Evolutionary conservation across 352 stramenopile genomes (phyloP).

Genomic region (Globisporangium mamillatum): DNA sequence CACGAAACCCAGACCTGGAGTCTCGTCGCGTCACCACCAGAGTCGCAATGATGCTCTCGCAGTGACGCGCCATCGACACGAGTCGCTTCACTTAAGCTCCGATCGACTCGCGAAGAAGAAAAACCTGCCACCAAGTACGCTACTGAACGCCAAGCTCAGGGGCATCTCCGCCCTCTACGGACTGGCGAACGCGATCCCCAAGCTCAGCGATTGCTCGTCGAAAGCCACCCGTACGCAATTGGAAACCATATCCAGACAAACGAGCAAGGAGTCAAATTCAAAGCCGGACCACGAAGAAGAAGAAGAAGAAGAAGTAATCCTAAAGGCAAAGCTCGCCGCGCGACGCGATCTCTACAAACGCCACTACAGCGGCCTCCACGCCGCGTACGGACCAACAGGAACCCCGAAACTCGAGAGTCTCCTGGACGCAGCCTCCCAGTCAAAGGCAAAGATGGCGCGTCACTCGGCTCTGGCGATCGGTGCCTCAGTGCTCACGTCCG

Average conservation of each 20-base stretch:
- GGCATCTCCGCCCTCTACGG: slow-evolving; percentile 33
- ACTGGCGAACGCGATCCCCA: slow-evolving; percentile 22
- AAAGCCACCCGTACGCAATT: slow-evolving; percentile 6
- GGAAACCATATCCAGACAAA: slow-evolving; percentile 10
- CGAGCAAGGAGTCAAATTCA: background rate
- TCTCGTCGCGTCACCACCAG: background rate
- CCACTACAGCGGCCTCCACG: slow-evolving; percentile 43
- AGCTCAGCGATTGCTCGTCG: slow-evolving; percentile 25
- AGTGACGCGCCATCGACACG: slow-evolving; percentile 34
- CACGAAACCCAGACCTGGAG: background rate
- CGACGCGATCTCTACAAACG: slow-evolving; percentile 43
- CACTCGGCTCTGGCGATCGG: slow-evolving; percentile 39
- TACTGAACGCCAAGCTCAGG: slow-evolving; percentile 31
- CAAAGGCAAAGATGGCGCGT: slow-evolving; percentile 23
- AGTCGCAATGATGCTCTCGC: background rate
- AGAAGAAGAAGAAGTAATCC: slow-evolving; percentile 9
- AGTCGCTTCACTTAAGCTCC: background rate
- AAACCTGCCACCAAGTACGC: slow-evolving; percentile 6
- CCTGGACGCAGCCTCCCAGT: slow-evolving; percentile 44
- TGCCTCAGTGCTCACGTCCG: slow-evolving; percentile 47
- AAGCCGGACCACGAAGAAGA: background rate
- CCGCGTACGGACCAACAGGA: slow-evolving; percentile 24
- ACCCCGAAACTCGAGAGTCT: slow-evolving; percentile 47
- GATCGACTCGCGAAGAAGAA: background rate
- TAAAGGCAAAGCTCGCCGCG: slow-evolving; percentile 34